A percentile compares a stretch with the other conserved stretches of the same genome.
Evolutionary conservation across 2,329 filamentous ascomycete genomes (phyloP).

Genomic region (Penicillium rolfsii): DNA sequence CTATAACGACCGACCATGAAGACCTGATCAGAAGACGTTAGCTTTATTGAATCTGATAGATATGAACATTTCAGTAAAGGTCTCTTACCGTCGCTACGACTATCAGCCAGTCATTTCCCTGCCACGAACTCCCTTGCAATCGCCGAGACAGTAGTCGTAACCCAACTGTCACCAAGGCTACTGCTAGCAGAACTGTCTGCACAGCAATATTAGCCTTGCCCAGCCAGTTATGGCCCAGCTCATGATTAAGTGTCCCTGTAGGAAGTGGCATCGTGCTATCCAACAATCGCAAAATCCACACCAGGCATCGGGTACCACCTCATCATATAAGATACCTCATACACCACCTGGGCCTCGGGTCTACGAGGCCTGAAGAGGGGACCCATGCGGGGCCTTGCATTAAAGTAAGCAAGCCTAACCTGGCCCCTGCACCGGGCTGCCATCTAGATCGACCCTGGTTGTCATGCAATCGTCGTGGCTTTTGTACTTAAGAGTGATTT

Average conservation of each 20-base stretch:
- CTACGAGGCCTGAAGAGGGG: slow-evolving; percentile 3
- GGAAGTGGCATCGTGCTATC: slow-evolving; percentile 16
- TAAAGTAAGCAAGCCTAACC: slow-evolving; percentile 6
- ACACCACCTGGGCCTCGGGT: slow-evolving; percentile 1
- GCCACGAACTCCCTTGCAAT: slow-evolving; percentile 13
- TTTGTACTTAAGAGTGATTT: background rate
- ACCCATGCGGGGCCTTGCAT: slow-evolving; percentile 2
- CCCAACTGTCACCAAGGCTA: slow-evolving; percentile 17
- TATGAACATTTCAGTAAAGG: background rate
- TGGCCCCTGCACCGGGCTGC: slow-evolving; percentile 3
- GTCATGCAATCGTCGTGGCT: background rate
- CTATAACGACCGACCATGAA: slow-evolving; percentile 25
- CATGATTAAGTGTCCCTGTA: slow-evolving; percentile 14
- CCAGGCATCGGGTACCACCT: slow-evolving; percentile 1
- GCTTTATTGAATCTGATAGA: background rate
- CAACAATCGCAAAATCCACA: background rate
- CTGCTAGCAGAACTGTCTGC: slow-evolving; percentile 21
- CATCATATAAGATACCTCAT: background rate
- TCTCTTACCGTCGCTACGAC: slow-evolving; percentile 18
- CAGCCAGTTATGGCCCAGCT: slow-evolving; percentile 26
- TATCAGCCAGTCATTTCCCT: slow-evolving; percentile 27
- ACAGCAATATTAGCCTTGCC: slow-evolving; percentile 27
- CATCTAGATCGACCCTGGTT: background rate
- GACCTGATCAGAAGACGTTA: slow-evolving; percentile 10
- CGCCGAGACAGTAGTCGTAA: slow-evolving; percentile 26